phyloP scores from a whole-genome alignment of 2,329 filamentous ascomycete species.

The Zymoseptoria tritici region DNA sequence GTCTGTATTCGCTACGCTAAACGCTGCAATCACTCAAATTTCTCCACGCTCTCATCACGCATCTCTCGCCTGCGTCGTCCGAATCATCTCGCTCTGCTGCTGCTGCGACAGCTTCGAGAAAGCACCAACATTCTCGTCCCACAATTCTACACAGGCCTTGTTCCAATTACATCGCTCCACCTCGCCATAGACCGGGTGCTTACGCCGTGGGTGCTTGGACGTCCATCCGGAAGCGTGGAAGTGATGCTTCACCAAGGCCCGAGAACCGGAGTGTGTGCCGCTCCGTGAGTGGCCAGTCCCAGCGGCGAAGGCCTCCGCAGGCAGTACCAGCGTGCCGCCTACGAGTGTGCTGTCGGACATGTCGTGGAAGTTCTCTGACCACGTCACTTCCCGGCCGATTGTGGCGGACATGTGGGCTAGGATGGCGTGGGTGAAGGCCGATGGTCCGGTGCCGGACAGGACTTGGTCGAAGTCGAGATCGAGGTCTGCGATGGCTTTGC shows the following conservation, averaged over 20 bases:
- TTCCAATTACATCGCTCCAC: slow-evolving; percentile 66
- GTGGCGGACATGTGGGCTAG: slow-evolving; percentile 54
- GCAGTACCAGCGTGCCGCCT: slow-evolving; percentile 56
- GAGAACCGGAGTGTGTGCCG: slow-evolving; percentile 58
- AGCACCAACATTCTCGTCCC: slow-evolving; percentile 56
- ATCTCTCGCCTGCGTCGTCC: not conserved
- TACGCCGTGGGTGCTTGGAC: slow-evolving; percentile 54
- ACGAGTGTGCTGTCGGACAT: slow-evolving; percentile 58
- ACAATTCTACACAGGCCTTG: slow-evolving; percentile 53
- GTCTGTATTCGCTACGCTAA: not conserved
- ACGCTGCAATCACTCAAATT: not conserved
- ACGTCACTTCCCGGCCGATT: slow-evolving; percentile 43
- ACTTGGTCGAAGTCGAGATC: slow-evolving; percentile 63
- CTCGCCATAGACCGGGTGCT: slow-evolving; percentile 60
- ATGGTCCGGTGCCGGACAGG: slow-evolving; percentile 62
- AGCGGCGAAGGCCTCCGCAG: slow-evolving; percentile 64
- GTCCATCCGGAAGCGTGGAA: slow-evolving; percentile 70
- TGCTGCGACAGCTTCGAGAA: slow-evolving; percentile 52
- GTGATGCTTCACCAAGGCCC: slow-evolving; percentile 63
- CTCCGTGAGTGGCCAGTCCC: slow-evolving; percentile 66
- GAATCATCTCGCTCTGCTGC: slow-evolving; percentile 43
- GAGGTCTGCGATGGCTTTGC: slow-evolving; percentile 51
- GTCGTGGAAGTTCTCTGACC: slow-evolving; percentile 55
- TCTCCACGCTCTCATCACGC: not conserved
- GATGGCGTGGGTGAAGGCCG: slow-evolving; percentile 59